These are phyloP conservation scores for Miscanthus sacchariflorus DNA, from an alignment of 202 grass and related monocot species.

Conservation along the genomic window DNA sequence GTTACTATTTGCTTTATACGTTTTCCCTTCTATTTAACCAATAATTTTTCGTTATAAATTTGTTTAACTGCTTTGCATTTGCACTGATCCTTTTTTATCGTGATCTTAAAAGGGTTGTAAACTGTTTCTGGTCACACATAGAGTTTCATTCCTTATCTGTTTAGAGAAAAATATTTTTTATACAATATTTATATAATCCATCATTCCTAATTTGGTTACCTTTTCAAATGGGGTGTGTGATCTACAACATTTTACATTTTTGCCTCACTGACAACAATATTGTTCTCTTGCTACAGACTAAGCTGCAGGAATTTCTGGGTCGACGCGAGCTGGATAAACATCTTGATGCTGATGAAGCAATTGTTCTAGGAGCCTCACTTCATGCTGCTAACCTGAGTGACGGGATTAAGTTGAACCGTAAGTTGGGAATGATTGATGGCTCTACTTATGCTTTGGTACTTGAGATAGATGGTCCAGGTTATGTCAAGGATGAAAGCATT, in stretches of 20 bases:
- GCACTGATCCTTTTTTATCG: neutral
- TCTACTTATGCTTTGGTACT: constrained; percentile 90
- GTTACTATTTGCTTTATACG: neutral
- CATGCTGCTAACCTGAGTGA: constrained; percentile 99
- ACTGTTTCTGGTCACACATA: neutral
- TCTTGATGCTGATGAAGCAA: constrained; percentile 99
- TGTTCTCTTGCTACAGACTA: constrained; percentile 68
- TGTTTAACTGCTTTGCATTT: neutral
- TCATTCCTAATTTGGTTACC: neutral
- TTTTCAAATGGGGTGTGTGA: neutral
- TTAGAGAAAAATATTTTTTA: constrained; percentile 1
- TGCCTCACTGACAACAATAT: neutral
- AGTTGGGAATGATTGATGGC: constrained; percentile 97
- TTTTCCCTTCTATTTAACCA: constrained; percentile 2
- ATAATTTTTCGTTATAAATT: neutral
- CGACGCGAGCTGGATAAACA: constrained; percentile 81
- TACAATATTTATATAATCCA: neutral
- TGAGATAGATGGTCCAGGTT: constrained; percentile 77
- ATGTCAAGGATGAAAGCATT: constrained; percentile 79
- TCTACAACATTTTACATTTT: neutral
- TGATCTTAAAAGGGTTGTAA: constrained; percentile 16
- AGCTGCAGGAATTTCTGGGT: constrained; percentile 92
- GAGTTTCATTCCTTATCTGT: neutral
- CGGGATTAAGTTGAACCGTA: constrained; percentile 98
- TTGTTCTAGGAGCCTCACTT: constrained; percentile 94